Percentiles rank a stretch among this genome's conserved stretches.
Conservation (phyloP, 1,284 basidiomycete genomes). For the Thecaphora thlaspeos region DNA sequence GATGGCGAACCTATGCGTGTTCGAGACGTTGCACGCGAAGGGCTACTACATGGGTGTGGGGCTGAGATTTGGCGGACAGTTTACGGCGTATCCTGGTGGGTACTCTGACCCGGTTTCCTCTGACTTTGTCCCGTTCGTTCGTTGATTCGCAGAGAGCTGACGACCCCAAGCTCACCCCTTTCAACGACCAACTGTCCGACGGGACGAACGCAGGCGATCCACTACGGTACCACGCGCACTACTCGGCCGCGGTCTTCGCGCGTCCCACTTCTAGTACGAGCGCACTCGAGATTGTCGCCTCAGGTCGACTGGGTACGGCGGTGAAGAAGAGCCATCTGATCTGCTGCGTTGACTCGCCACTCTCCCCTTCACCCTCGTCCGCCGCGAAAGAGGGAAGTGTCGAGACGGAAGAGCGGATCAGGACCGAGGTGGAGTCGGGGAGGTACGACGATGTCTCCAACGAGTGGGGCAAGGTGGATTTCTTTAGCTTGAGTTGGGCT, state of each 20-base stretch:
- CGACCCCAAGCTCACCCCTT: too few species aligned
- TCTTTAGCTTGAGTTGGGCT: conserved; percentile 54
- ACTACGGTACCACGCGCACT: conserved; percentile 93
- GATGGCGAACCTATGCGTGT: conserved; percentile 74
- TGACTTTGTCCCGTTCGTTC: too few species aligned
- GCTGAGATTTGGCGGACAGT: conserved; percentile 91
- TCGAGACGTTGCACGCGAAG: conserved; percentile 74
- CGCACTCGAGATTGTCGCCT: conserved; percentile 90
- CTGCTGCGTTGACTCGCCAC: conserved; percentile 61
- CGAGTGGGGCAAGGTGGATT: conserved; percentile 37
- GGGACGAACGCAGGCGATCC: conserved; percentile 89
- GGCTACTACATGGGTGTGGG: conserved; percentile 83
- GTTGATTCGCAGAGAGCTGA: too few species aligned
- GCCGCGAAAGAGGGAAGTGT: conserved; percentile 1
- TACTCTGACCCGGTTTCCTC: conserved; percentile 12
- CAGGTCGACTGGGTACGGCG: conserved; percentile 90
- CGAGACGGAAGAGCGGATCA: conserved; percentile 5
- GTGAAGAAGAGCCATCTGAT: conserved; percentile 95
- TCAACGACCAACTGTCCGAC: neutral
- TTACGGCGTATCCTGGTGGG: conserved; percentile 89
- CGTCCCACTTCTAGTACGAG: conserved; percentile 66
- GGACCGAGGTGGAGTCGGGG: too few species aligned
- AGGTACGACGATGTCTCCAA: too few species aligned
- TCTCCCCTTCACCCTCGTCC: conserved; percentile 36
- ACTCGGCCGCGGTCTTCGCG: conserved; percentile 77